phyloP scores from a whole-genome alignment of 208 protist genomes.

The Wallacemonas rigidus region DNA sequence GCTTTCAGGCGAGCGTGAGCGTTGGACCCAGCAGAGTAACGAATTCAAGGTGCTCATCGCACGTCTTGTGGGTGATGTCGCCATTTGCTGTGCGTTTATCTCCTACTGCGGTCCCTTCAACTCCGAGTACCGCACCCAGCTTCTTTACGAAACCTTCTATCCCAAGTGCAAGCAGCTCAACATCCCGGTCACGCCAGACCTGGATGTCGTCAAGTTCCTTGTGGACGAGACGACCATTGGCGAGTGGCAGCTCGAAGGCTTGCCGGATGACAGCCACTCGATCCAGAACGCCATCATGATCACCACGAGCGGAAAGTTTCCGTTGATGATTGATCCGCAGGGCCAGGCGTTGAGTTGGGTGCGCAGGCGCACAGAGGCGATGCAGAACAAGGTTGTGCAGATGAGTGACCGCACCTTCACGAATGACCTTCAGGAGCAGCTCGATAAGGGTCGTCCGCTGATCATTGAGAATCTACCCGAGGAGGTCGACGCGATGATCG shows the following conservation, averaged over 20 bases:
- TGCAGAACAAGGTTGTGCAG: conserved; percentile 89
- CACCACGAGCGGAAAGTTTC: conserved; percentile 95
- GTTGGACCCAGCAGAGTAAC: conserved; percentile 97
- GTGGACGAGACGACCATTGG: conserved; percentile 96
- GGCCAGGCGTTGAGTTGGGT: conserved; percentile 98
- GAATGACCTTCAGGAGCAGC: conserved; percentile 93
- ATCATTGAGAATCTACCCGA: conserved; percentile 98
- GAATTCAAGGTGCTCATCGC: conserved; percentile 96
- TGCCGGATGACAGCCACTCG: conserved; percentile 98
- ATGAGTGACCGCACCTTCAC: conserved; percentile 94
- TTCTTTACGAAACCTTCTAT: conserved; percentile 94
- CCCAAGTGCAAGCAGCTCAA: conserved; percentile 90
- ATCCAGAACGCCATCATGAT: conserved; percentile 99
- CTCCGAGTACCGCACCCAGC: conserved; percentile 94
- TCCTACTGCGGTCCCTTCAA: conserved; percentile 99
- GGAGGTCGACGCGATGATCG: conserved; percentile 98
- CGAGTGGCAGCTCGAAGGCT: conserved; percentile 98
- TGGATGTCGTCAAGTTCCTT: conserved; percentile 97
- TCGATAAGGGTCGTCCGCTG: conserved; percentile 87
- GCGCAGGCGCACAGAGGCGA: conserved; percentile 83
- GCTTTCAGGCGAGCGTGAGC: conserved; percentile 96
- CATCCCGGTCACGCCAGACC: conserved; percentile 91
- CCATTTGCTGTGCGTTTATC: conserved; percentile 97
- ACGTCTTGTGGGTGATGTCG: conserved; percentile 96
- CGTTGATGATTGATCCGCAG: conserved; percentile 98